Conservation (phyloP, 257 asterid genomes). For the Ocimum tenuiflorum region DNA sequence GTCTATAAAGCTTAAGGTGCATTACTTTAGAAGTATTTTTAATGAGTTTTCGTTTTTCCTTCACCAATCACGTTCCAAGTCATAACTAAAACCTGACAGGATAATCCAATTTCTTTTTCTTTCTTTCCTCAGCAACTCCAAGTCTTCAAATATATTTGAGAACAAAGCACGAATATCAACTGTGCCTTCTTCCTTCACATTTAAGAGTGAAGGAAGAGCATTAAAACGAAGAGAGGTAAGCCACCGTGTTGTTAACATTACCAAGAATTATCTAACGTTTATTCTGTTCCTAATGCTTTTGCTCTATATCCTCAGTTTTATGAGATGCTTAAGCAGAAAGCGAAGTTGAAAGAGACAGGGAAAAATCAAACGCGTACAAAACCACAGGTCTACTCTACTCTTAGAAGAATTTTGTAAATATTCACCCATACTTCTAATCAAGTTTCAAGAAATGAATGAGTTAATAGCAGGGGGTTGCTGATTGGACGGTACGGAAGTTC, state of each 20-base stretch:
- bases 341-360: constrained; percentile 35
- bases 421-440: background rate
- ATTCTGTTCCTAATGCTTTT: constrained; percentile 16
- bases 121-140: constrained; percentile 36
- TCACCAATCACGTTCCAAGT: background rate
- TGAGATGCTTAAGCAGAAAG: constrained; percentile 64
- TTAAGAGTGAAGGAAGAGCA: constrained; percentile 82
- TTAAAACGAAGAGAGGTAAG: constrained; percentile 79
- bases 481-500: background rate
- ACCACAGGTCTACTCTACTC: constrained; percentile 39
- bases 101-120: background rate
- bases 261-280: background rate
- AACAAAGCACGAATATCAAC: constrained; percentile 33
- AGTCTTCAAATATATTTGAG: constrained; percentile 28
- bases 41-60: background rate
- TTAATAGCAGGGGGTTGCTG: too few relatives aligned
- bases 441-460: background rate
- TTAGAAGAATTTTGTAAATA: background rate
- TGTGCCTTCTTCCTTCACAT: constrained; percentile 47
- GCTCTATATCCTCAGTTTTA: constrained; percentile 38
- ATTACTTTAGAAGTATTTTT: background rate
- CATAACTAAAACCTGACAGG: background rate
- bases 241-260: background rate
- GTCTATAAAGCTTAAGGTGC: background rate
- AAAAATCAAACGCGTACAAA: constrained; percentile 38